Percentiles rank a stretch among this genome's conserved stretches.
These are phyloP conservation scores for Daedalea quercina DNA, from an alignment of 768 basidiomycete species.

Conservation along the genomic window DNA sequence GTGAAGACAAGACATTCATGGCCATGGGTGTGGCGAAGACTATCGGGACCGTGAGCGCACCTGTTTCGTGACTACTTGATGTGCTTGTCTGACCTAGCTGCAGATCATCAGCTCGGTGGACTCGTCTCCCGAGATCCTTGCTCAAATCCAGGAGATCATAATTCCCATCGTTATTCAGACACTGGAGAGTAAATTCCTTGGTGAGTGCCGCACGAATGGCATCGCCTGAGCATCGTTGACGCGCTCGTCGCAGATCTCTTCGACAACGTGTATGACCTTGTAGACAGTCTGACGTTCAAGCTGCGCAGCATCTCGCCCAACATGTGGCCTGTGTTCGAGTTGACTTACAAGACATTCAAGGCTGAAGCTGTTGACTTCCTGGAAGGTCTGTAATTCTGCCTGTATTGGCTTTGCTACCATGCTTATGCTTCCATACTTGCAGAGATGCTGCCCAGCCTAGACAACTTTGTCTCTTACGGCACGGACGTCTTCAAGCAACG, in stretches of 20 bases:
- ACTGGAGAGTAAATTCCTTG: conserved; percentile 68
- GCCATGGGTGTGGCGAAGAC: conserved; percentile 88
- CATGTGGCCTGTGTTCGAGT: conserved; percentile 86
- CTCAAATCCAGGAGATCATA: conserved; percentile 75
- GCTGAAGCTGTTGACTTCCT: conserved; percentile 80
- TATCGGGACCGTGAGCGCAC: conserved; percentile 59
- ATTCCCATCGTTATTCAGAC: conserved; percentile 75
- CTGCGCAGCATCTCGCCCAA: conserved; percentile 65
- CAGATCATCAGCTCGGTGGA: conserved; percentile 76
- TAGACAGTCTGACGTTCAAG: conserved; percentile 82
- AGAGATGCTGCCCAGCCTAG: conserved; percentile 84
- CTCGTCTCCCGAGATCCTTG: conserved; percentile 63
- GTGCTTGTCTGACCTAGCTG: background rate
- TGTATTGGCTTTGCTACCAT: background rate
- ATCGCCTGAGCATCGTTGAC: conserved; percentile 1
- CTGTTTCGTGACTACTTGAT: background rate
- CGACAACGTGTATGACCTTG: conserved; percentile 82
- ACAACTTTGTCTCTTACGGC: conserved; percentile 86
- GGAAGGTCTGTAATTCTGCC: conserved; percentile 47
- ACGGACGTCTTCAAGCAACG: conserved; percentile 66
- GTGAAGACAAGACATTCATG: conserved; percentile 82
- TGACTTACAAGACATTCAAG: conserved; percentile 80
- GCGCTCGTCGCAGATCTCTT: conserved; percentile 64
- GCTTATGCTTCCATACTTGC: background rate
- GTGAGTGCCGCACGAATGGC: conserved; percentile 32